These are phyloP conservation scores for Emericellopsis cladophorae DNA, from an alignment of 2,329 filamentous ascomycete genomes.

Conservation along the genomic window DNA sequence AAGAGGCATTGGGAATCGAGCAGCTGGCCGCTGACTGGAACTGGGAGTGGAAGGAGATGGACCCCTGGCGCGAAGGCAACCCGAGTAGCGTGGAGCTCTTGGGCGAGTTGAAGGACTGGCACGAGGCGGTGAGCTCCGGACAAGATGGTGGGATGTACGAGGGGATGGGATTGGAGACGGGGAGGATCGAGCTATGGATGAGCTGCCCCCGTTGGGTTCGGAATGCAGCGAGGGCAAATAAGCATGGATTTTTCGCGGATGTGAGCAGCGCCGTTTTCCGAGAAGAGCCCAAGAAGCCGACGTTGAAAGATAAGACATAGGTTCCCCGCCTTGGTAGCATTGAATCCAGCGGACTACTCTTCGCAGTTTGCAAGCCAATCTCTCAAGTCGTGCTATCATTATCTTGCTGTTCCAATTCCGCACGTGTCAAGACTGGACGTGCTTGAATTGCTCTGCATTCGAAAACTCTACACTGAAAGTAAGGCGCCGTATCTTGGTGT, in stretches of 20 bases:
- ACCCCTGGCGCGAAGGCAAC: not conserved
- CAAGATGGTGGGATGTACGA: not conserved
- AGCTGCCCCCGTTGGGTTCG: not conserved
- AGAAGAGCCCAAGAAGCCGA: not conserved
- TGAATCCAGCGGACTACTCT: too few species aligned
- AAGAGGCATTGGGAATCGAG: not conserved
- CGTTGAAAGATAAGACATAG: not conserved
- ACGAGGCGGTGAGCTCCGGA: not conserved
- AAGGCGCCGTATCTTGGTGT: not conserved
- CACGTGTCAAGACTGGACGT: too few species aligned
- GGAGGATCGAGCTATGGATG: not conserved
- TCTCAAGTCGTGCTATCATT: too few species aligned
- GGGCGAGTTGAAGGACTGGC: not conserved
- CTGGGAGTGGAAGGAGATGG: not conserved
- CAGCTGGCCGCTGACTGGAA: not conserved
- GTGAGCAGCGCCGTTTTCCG: not conserved
- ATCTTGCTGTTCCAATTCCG: too few species aligned
- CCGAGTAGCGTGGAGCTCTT: not conserved
- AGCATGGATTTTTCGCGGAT: not conserved
- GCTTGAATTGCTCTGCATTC: too few species aligned
- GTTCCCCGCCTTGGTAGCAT: not conserved
- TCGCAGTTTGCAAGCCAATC: too few species aligned
- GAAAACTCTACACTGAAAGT: not conserved
- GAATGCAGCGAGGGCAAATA: not conserved
- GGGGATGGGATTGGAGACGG: not conserved